phyloP scores from a whole-genome alignment of 2,329 filamentous ascomycete genomes.

The Blastomyces parvus region DNA sequence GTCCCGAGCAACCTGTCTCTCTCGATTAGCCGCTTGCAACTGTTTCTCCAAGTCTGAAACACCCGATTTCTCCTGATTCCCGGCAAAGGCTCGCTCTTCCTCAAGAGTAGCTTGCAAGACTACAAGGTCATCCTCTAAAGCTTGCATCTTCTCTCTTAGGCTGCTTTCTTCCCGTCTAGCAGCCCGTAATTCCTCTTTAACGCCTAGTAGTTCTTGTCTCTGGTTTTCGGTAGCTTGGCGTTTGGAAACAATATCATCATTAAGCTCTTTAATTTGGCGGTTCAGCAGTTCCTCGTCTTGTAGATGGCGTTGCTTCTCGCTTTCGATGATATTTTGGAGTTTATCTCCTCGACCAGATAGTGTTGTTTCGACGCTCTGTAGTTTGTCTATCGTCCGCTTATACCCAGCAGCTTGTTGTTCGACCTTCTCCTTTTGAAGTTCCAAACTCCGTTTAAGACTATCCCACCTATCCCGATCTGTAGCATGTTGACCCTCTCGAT shows the following conservation, averaged over 20 bases:
- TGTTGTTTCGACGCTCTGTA: constrained; percentile 58
- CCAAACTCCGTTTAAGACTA: constrained; percentile 53
- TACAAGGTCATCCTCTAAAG: constrained; percentile 66
- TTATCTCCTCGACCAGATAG: constrained; percentile 59
- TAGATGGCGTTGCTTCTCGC: constrained; percentile 61
- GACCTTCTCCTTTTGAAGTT: constrained; percentile 55
- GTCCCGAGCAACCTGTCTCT: constrained; percentile 56
- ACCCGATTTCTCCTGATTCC: constrained; percentile 48
- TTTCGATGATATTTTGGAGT: constrained; percentile 58
- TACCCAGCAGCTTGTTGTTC: constrained; percentile 59
- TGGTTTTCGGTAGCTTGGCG: constrained; percentile 57
- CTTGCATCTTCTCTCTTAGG: constrained; percentile 56
- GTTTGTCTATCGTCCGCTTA: constrained; percentile 60
- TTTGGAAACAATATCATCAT: constrained; percentile 59
- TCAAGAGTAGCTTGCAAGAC: constrained; percentile 58
- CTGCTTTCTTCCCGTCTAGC: constrained; percentile 54
- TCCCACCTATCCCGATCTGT: constrained; percentile 66
- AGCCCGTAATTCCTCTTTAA: constrained; percentile 61
- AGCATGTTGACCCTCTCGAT: constrained; percentile 61
- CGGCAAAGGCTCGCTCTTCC: constrained; percentile 54
- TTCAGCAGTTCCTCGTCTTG: constrained; percentile 61
- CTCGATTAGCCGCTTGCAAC: constrained; percentile 47
- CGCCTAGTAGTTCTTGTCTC: constrained; percentile 54
- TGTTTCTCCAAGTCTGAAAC: constrained; percentile 51
- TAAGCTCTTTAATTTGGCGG: constrained; percentile 65